Evolutionary conservation across 495 filamentous ascomycete species (phyloP).

Genomic region (Apodospora peruviana): DNA sequence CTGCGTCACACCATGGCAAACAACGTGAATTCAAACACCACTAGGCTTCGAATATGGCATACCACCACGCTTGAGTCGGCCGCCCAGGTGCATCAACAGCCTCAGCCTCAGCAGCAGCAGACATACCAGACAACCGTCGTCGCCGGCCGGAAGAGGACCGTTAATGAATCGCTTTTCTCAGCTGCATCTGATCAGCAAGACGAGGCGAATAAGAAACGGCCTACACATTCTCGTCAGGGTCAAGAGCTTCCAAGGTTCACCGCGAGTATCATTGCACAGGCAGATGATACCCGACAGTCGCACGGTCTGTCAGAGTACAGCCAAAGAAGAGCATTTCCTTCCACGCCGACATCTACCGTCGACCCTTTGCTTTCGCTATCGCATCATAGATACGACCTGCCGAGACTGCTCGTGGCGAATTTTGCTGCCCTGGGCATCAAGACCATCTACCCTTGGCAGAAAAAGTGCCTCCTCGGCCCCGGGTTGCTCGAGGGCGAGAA

Average conservation of each 20-base stretch:
- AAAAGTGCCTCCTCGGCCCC: constrained; percentile 64
- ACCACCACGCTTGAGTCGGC: constrained; percentile 22
- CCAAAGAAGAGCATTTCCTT: constrained; percentile 34
- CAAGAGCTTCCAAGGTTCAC: constrained; percentile 20
- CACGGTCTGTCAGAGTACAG: constrained; percentile 37
- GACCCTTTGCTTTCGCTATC: constrained; percentile 59
- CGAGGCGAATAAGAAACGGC: constrained; percentile 11
- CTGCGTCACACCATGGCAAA: constrained; percentile 22
- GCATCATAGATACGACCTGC: constrained; percentile 61
- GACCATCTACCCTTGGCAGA: constrained; percentile 77
- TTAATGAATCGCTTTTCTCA: constrained; percentile 5
- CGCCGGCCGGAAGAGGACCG: constrained; percentile 20
- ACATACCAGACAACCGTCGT: constrained; percentile 8
- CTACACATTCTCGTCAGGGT: constrained; percentile 15
- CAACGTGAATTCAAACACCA: background rate
- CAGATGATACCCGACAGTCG: constrained; percentile 7
- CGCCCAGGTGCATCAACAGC: background rate
- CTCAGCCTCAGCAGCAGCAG: constrained; percentile 10
- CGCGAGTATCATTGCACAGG: constrained; percentile 28
- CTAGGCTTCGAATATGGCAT: constrained; percentile 18
- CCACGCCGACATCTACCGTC: constrained; percentile 45
- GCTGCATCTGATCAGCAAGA: background rate
- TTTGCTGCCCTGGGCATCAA: constrained; percentile 59
- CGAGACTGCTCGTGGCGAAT: constrained; percentile 55
- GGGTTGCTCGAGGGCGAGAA: constrained; percentile 60